Conservation (phyloP, 225 moss, liverwort and hornwort genomes). For the Marchantia polymorpha region DNA sequence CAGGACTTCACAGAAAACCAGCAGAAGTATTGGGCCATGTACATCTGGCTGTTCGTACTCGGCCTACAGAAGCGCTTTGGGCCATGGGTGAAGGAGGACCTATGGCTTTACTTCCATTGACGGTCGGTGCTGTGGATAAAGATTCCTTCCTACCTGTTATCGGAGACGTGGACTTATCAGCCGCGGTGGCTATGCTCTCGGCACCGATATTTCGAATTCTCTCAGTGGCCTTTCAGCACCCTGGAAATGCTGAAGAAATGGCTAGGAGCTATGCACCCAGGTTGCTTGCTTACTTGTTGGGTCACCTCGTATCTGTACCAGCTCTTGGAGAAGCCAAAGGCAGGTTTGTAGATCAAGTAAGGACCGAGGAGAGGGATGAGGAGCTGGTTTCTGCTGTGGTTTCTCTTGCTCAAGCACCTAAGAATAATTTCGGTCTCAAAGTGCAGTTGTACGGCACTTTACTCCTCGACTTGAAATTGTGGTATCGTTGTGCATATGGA, state of each 20-base stretch:
- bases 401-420: slow-evolving; percentile 93
- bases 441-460: slow-evolving; percentile 90
- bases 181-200: slow-evolving; percentile 75
- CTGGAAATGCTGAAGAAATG: slow-evolving; percentile 96
- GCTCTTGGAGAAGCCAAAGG: slow-evolving; percentile 51
- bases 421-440: slow-evolving; percentile 73
- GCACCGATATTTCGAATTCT: slow-evolving; percentile 90
- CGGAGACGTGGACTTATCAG: slow-evolving; percentile 65
- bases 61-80: slow-evolving; percentile 92
- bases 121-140: slow-evolving; percentile 80
- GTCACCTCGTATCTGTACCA: slow-evolving; percentile 82
- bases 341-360: slow-evolving; percentile 58
- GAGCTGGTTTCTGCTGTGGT: slow-evolving; percentile 96
- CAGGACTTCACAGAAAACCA: slow-evolving; percentile 93
- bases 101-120: slow-evolving; percentile 80
- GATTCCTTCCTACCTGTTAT: slow-evolving; percentile 72
- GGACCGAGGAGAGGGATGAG: slow-evolving; percentile 87
- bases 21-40: slow-evolving; percentile 98
- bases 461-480: slow-evolving; percentile 89
- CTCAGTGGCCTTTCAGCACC: slow-evolving; percentile 78
- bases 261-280: slow-evolving; percentile 88
- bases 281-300: slow-evolving; percentile 78
- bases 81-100: slow-evolving; percentile 99
- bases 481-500: slow-evolving; percentile 96
- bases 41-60: slow-evolving; percentile 81